Conservation (phyloP, 331 rosid species). For the Malus hybrid region DNA sequence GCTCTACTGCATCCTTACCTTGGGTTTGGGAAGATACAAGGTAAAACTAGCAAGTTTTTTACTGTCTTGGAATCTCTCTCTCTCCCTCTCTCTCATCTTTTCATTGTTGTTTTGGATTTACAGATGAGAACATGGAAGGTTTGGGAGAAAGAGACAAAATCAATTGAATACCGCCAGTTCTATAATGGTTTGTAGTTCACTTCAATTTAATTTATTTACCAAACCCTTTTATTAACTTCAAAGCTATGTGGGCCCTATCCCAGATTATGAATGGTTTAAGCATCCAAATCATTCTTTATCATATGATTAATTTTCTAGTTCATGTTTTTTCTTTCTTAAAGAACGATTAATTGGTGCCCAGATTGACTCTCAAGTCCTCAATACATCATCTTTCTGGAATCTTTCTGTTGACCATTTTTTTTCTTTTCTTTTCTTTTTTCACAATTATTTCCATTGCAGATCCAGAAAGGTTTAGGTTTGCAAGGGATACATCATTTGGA, state of each 20-base stretch:
- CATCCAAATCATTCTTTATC: background rate
- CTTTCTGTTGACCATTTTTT: background rate
- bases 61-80: background rate
- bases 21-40: conserved; percentile 66
- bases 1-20: conserved; percentile 56
- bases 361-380: background rate
- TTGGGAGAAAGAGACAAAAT: conserved; percentile 61
- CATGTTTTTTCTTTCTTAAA: background rate
- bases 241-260: background rate
- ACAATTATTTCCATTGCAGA: conserved; percentile 24
- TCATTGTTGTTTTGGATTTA: conserved; percentile 7
- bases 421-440: background rate
- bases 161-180: conserved; percentile 33
- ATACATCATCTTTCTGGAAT: too few species aligned
- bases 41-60: conserved; percentile 14
- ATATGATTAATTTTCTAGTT: background rate
- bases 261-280: background rate
- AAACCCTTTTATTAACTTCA: background rate
- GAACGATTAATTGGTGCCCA: background rate
- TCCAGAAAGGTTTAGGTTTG: conserved; percentile 63
- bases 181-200: conserved; percentile 28
- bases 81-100: background rate
- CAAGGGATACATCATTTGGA: conserved; percentile 77
- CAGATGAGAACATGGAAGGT: conserved; percentile 63
- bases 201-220: background rate